phyloP scores from a whole-genome alignment of 768 basidiomycete species.

The Leccinum olivaceopallidum region DNA sequence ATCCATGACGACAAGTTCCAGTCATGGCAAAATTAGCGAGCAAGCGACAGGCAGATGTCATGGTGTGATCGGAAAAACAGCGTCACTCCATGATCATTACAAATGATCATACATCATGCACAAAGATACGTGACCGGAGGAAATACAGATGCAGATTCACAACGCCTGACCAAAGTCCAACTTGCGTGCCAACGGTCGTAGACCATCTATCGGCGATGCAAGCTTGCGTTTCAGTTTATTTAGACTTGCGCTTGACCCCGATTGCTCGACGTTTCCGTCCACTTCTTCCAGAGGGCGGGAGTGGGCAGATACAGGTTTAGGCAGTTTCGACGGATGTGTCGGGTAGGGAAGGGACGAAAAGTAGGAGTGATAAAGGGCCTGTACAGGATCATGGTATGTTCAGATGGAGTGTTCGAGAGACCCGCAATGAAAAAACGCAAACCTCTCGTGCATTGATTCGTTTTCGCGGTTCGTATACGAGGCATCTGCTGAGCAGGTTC shows the following conservation, averaged over 20 bases:
- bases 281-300: constrained; percentile 72
- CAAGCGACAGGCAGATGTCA: background rate
- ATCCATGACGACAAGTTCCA: background rate
- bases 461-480: constrained; percentile 83
- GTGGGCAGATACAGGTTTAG: constrained; percentile 58
- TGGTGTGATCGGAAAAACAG: background rate
- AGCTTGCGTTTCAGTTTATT: constrained; percentile 73
- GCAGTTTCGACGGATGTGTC: constrained; percentile 85
- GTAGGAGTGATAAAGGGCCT: constrained; percentile 88
- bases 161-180: constrained; percentile 64
- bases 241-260: constrained; percentile 47
- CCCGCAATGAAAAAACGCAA: constrained; percentile 22
- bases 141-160: background rate
- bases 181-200: constrained; percentile 64
- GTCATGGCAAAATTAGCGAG: background rate
- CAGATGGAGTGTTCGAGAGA: background rate
- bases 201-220: constrained; percentile 50
- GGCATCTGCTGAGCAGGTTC: constrained; percentile 75
- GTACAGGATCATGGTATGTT: background rate
- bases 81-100: background rate
- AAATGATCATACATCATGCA: background rate
- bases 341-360: constrained; percentile 87
- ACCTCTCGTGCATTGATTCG: constrained; percentile 83
- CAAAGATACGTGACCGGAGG: background rate
- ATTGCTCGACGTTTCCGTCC: constrained; percentile 67